Base-by-base conservation (phyloP, 805 yeast species). In the Candida vaughaniae region DNA sequence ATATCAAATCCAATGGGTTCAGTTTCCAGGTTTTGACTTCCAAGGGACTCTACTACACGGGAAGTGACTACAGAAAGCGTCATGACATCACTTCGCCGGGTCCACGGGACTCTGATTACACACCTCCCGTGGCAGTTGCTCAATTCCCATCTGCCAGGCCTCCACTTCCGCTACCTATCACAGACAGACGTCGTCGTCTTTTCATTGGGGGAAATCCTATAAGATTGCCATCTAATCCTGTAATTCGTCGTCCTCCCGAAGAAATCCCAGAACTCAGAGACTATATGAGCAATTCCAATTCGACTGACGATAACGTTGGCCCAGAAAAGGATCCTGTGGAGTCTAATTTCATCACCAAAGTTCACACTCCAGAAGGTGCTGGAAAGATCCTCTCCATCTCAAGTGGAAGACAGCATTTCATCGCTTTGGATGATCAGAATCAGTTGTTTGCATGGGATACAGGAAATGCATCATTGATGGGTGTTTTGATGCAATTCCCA, bases 391-490 rank as follows among this genome's bases (percentile, higher is more conserved):
- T 70, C 2, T 66, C 76, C 6, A 66, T 82, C 2, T 66, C 78
- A 14, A 73, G 85, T 29, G 91, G 91, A 0, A 58, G 91, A 44
- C 62, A 73, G 19, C 88, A 82, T 54, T 71, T 82, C 36, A 56
- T 82, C 10, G 89, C 81, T 0, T 54, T 82, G 31, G 85, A 80
- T 44, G 58, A 66, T 9, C 31, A 57, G 1, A 69, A 74, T 16
- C 50, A 61, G 4, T 41, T 84, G 1, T 81, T 78, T 71, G 66
- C 78, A 1, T 83, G 90, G 90, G 89, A 82, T 53, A 55, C 66
- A 1, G 69, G 71, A 2, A 51, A 48, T 23, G 22, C 27, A 1
- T 37, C 43, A 6, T 43, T 46, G 34, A 23, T 29, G 11, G 87
- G 83, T 0, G 66, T 77, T 4, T 50, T 48, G 33, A 42, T 81